Evolutionary conservation across 2,329 filamentous ascomycete genomes (phyloP).

Genomic region (Talaromyces sp.): DNA sequence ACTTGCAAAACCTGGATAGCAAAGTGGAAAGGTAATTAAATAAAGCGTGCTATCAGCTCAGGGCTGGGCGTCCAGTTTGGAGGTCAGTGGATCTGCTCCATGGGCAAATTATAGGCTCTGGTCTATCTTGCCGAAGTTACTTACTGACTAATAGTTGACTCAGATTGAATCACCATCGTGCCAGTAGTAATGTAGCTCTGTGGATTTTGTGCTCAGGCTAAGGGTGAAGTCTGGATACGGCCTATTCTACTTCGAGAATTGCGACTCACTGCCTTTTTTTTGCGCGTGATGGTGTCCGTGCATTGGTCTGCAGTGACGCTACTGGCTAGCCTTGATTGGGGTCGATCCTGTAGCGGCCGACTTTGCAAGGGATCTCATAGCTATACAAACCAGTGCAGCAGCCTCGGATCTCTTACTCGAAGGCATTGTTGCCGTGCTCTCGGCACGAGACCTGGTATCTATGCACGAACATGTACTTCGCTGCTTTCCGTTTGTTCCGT

Average conservation of each 20-base stretch:
- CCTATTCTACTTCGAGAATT: slow-evolving; percentile 1
- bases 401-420: slow-evolving; percentile 6
- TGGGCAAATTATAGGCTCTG: slow-evolving; percentile 9
- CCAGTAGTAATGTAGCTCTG: neutral
- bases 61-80: slow-evolving; percentile 10
- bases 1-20: slow-evolving; percentile 5
- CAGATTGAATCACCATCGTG: neutral
- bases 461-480: neutral
- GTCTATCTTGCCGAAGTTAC: slow-evolving; percentile 11
- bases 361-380: slow-evolving; percentile 1
- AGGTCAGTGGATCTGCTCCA: slow-evolving; percentile 8
- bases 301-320: slow-evolving; percentile 10
- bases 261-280: slow-evolving; percentile 11
- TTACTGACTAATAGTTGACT: slow-evolving; percentile 14
- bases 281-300: slow-evolving; percentile 20
- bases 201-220: slow-evolving; percentile 10
- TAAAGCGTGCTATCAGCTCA: slow-evolving; percentile 2
- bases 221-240: slow-evolving; percentile 9
- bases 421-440: neutral
- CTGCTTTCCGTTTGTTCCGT: neutral
- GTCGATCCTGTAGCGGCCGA: slow-evolving; percentile 13
- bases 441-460: slow-evolving; percentile 1
- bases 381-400: neutral
- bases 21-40: neutral
- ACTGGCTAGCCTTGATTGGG: slow-evolving; percentile 10